Evolutionary conservation across 805 yeast species (phyloP).

Genomic region (Wickerhamomyces chaumierensis): DNA sequence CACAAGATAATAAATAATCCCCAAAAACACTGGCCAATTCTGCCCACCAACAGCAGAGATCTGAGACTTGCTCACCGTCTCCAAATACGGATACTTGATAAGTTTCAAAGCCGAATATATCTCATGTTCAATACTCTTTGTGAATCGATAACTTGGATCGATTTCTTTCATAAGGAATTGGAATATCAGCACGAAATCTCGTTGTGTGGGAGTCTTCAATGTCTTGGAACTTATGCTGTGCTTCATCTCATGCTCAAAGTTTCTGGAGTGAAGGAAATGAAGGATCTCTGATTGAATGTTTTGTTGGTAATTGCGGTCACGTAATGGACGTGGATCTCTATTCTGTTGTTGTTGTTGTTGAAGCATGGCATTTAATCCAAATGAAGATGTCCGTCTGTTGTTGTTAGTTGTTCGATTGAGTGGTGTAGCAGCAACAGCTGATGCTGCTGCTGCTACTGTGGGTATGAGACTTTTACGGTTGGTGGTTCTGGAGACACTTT

Average conservation of each 20-base stretch:
- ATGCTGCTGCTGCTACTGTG: background rate
- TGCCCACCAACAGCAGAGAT: constrained; percentile 87
- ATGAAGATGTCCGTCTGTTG: constrained; percentile 15
- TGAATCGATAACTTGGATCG: constrained; percentile 70
- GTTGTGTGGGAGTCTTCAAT: constrained; percentile 72
- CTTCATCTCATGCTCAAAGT: constrained; percentile 66
- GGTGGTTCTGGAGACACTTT: constrained; percentile 14
- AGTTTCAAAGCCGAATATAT: constrained; percentile 55
- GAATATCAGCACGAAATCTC: constrained; percentile 69
- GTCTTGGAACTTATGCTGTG: constrained; percentile 57
- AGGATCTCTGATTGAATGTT: constrained; percentile 56
- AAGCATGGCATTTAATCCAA: constrained; percentile 11
- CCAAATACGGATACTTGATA: constrained; percentile 71
- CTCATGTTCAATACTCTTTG: constrained; percentile 62
- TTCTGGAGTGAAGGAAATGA: constrained; percentile 49
- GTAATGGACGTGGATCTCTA: constrained; percentile 68
- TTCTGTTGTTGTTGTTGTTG: constrained; percentile 15
- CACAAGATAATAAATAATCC: constrained; percentile 55
- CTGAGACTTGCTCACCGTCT: constrained; percentile 71
- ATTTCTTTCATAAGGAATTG: constrained; percentile 67
- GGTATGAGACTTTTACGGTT: constrained; percentile 16
- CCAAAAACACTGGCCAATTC: constrained; percentile 75
- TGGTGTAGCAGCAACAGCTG: constrained; percentile 1
- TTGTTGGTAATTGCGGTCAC: constrained; percentile 60
- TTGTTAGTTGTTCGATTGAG: constrained; percentile 2